phyloP scores from a whole-genome alignment of 2,329 filamentous ascomycete species.

The Dryadomyces quercus-mongolicae region DNA sequence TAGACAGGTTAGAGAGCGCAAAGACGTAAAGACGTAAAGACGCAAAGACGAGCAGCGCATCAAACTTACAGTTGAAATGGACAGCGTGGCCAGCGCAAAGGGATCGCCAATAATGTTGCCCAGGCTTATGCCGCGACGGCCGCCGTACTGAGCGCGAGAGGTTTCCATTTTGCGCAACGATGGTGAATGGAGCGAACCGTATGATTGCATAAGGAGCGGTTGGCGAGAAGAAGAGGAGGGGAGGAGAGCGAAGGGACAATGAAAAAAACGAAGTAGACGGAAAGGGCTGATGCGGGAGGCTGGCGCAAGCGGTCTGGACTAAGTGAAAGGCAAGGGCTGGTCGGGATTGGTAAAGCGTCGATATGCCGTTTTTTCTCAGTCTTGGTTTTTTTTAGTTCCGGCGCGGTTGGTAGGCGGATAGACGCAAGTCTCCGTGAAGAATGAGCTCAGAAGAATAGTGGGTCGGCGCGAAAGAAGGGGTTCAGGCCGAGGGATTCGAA shows the following conservation, averaged over 20 bases:
- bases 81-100: constrained; percentile 87
- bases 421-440: neutral
- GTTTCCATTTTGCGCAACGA: constrained; percentile 74
- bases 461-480: neutral
- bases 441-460: neutral
- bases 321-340: neutral
- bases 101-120: constrained; percentile 93
- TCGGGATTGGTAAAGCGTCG: neutral
- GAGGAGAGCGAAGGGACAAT: neutral
- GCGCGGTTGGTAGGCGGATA: neutral
- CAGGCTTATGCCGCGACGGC: constrained; percentile 54
- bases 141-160: constrained; percentile 42
- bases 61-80: constrained; percentile 71
- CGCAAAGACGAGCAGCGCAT: neutral
- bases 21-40: no score
- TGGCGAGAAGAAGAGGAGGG: neutral
- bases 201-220: constrained; percentile 54
- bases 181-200: constrained; percentile 61
- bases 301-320: neutral
- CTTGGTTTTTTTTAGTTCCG: neutral
- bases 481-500: no score
- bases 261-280: neutral
- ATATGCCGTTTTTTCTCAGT: neutral
- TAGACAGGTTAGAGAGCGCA: constrained; percentile 23
- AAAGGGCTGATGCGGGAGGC: neutral